Base-by-base conservation (phyloP, 208 protist genomes). In the Trypanosoma caninum region DNA sequence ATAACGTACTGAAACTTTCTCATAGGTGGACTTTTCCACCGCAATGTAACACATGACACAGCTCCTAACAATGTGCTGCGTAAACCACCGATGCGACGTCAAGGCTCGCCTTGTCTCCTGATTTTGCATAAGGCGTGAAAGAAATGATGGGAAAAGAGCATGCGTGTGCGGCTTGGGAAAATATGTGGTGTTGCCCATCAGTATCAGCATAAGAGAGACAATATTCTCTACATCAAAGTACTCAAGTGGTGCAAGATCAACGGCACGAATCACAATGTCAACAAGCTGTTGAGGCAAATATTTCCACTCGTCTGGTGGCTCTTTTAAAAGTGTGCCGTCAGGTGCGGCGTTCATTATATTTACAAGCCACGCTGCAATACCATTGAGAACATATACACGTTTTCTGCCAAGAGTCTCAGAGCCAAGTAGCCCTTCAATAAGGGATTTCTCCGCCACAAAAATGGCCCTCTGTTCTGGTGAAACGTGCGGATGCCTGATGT, bases 131-230 rank as follows among this genome's bases (percentile, higher is more conserved):
- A 93, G 58, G 3, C 72, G 70, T 18, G 76, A 25, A 45, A 95
- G 64, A 41, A 84, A 91, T 27, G 71, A 31, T 0, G 89, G 82
- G 44, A 95, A 93, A 18, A 95, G 77, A 16, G 83, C 80, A 68
- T 95, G 89, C 34, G 84, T 93, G 76, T 95, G 89, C 5, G 89
- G 76, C 69, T 95, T 95, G 16, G 89, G 85, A 53, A 95, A 95
- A 73, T 91, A 93, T 30, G 58, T 44, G 9, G 79, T 89, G 72
- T 95, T 95, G 46, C 89, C 89, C 89, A 95, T 95, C n/a, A 95
- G 63, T 28, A 91, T 72, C 13, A 95, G 60, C 86, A 92, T 90
- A 34, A 95, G 80, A 3, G 78, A 77, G 59, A 91, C 81, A 59
- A 93, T 77, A 54, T 81, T 69, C 57, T 84, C 74, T 0, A 84